Evolutionary conservation across 202 grass and related monocot genomes (phyloP).

Genomic region (Brachypodium distachyon): DNA sequence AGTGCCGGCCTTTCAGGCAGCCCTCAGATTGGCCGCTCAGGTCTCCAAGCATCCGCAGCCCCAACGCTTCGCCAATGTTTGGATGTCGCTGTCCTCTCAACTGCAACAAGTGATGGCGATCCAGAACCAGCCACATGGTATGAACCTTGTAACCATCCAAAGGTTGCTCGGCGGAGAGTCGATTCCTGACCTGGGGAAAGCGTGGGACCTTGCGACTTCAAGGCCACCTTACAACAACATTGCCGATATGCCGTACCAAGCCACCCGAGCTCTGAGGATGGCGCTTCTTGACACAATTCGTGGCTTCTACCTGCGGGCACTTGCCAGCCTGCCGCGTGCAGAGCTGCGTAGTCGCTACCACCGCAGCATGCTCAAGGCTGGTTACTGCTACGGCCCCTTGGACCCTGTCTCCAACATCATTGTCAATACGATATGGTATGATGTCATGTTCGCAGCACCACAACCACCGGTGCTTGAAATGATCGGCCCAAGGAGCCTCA

Average conservation of each 20-base stretch:
- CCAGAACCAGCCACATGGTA: neutral
- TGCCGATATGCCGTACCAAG: no score
- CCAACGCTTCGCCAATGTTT: neutral
- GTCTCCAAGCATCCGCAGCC: neutral
- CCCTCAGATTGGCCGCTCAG: neutral
- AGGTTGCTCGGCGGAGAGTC: no score
- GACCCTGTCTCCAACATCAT: neutral
- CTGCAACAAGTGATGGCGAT: no score
- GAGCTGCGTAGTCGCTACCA: neutral
- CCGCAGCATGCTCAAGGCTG: neutral
- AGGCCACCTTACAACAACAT: neutral
- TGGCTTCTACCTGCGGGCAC: slow-evolving; percentile 16
- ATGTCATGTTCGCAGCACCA: neutral
- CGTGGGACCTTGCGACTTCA: no score
- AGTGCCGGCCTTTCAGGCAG: neutral
- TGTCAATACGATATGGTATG: neutral
- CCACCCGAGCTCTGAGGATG: no score
- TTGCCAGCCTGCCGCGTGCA: neutral
- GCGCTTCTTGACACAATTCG: neutral
- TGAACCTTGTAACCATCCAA: no score
- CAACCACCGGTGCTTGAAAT: neutral
- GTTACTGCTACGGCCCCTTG: neutral
- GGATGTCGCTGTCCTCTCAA: neutral
- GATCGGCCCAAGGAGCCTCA: neutral
- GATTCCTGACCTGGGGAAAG: no score